These are phyloP conservation scores for Neurospora tetraspora DNA, from an alignment of 495 filamentous ascomycete genomes.

Conservation along the genomic window DNA sequence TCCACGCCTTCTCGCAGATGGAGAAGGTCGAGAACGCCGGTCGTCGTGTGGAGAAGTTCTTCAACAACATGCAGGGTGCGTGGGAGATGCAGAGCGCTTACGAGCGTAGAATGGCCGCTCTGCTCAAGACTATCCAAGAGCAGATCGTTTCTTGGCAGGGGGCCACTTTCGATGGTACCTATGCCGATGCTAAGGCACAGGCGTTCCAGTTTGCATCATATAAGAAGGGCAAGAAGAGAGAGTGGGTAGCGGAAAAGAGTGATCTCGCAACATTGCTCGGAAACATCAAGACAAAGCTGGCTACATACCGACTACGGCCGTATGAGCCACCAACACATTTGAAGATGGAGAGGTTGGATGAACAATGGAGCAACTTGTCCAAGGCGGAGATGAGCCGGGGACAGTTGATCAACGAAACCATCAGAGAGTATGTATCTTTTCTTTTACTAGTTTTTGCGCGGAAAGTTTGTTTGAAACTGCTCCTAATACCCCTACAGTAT, in stretches of 20 bases:
- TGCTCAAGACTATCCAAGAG: conserved; percentile 62
- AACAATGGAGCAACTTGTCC: conserved; percentile 69
- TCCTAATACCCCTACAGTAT: conserved; percentile 44
- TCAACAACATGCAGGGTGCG: conserved; percentile 97
- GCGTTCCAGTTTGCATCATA: conserved; percentile 70
- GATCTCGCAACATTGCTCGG: conserved; percentile 86
- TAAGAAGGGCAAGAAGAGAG: conserved; percentile 77
- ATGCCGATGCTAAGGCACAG: conserved; percentile 86
- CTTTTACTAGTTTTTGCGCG: background rate
- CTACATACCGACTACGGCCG: conserved; percentile 81
- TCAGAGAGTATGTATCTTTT: conserved; percentile 59
- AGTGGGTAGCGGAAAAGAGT: conserved; percentile 96
- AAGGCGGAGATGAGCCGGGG: conserved; percentile 75
- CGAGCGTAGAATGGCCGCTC: conserved; percentile 73
- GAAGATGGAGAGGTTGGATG: conserved; percentile 66
- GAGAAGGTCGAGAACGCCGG: conserved; percentile 97
- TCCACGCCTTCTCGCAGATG: conserved; percentile 97
- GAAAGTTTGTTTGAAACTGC: background rate
- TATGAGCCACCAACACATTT: conserved; percentile 83
- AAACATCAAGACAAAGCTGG: conserved; percentile 98
- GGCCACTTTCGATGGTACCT: conserved; percentile 80
- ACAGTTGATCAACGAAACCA: conserved; percentile 93
- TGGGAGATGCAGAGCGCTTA: conserved; percentile 99
- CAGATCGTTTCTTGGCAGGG: conserved; percentile 67
- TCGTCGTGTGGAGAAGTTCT: conserved; percentile 93